Conservation (phyloP, 2,329 filamentous ascomycete genomes). For the Septoria linicola region DNA sequence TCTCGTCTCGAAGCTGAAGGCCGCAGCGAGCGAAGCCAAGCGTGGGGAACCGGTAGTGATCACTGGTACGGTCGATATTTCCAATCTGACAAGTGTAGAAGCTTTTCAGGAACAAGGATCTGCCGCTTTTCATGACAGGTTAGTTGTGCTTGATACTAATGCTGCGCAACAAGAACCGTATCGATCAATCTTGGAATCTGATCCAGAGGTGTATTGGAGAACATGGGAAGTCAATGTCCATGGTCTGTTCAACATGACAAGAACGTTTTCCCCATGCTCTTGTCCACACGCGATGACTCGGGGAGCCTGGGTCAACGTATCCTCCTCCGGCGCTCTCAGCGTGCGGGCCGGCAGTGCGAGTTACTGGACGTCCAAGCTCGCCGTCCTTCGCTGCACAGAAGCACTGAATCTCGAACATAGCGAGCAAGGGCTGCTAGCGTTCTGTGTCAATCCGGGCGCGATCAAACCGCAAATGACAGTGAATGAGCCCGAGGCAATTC, state of each 20-base stretch:
- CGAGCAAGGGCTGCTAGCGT: background rate
- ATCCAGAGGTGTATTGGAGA: slow-evolving; percentile 48
- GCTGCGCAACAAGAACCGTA: slow-evolving; percentile 31
- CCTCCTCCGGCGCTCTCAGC: slow-evolving; percentile 41
- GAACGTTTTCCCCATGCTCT: slow-evolving; percentile 49
- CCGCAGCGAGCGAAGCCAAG: slow-evolving; percentile 39
- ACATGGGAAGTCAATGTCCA: slow-evolving; percentile 53
- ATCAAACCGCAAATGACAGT: slow-evolving; percentile 44
- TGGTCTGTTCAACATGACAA: slow-evolving; percentile 39
- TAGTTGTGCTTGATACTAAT: slow-evolving; percentile 43
- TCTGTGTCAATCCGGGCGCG: slow-evolving; percentile 1
- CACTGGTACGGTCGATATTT: slow-evolving; percentile 46
- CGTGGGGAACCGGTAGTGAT: slow-evolving; percentile 43
- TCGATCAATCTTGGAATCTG: slow-evolving; percentile 28
- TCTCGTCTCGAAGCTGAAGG: slow-evolving; percentile 28
- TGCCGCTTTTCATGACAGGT: slow-evolving; percentile 28
- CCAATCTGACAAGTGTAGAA: slow-evolving; percentile 38
- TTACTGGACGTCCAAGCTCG: slow-evolving; percentile 51
- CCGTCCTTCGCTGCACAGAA: slow-evolving; percentile 33
- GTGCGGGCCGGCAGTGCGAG: slow-evolving; percentile 35
- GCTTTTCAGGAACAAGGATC: slow-evolving; percentile 37
- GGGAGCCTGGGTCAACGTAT: slow-evolving; percentile 45
- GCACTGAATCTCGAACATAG: background rate
- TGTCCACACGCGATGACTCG: slow-evolving; percentile 21
- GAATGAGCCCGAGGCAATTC: slow-evolving; percentile 38